These are phyloP conservation scores for Monilinia vaccinii-corymbosi DNA, from an alignment of 2,329 filamentous ascomycete species.

Conservation along the genomic window DNA sequence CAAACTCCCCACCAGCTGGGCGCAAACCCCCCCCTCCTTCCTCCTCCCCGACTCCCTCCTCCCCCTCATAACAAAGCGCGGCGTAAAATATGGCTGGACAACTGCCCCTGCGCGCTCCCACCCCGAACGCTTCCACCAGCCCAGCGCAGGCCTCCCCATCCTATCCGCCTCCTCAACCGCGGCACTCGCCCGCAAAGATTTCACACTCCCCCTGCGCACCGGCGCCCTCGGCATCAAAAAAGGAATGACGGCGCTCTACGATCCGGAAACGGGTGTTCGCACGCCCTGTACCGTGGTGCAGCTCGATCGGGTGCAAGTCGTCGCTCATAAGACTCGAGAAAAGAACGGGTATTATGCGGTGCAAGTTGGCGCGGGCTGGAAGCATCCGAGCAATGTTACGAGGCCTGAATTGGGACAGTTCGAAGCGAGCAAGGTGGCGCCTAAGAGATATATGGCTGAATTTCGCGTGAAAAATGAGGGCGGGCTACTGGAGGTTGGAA, in stretches of 20 bases:
- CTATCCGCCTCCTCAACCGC: conserved; percentile 51
- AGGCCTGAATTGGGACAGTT: conserved; percentile 82
- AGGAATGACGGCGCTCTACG: conserved; percentile 90
- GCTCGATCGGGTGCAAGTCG: conserved; percentile 83
- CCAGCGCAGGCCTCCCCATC: conserved; percentile 44
- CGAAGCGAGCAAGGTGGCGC: conserved; percentile 68
- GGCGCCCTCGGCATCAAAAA: conserved; percentile 84
- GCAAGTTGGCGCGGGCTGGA: conserved; percentile 73
- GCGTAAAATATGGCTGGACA: conserved; percentile 44
- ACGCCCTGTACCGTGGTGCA: conserved; percentile 87
- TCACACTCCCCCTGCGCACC: conserved; percentile 57
- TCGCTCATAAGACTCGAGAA: conserved; percentile 73
- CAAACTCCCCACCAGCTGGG: conserved; percentile 30
- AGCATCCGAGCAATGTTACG: conserved; percentile 66
- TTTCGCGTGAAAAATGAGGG: conserved; percentile 70
- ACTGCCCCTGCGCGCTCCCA: conserved; percentile 44
- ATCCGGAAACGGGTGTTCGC: conserved; percentile 63
- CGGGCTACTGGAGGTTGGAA: conserved; percentile 69
- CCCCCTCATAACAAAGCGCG: conserved; percentile 28
- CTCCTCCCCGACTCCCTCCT: conserved; percentile 27
- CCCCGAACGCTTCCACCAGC: conserved; percentile 48
- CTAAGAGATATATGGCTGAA: conserved; percentile 77
- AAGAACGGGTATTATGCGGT: conserved; percentile 90
- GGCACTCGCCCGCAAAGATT: conserved; percentile 48
- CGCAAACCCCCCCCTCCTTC: conserved; percentile 25